Conservation (phyloP, 2,329 filamentous ascomycete genomes). For the Fusarium heterosporum region DNA sequence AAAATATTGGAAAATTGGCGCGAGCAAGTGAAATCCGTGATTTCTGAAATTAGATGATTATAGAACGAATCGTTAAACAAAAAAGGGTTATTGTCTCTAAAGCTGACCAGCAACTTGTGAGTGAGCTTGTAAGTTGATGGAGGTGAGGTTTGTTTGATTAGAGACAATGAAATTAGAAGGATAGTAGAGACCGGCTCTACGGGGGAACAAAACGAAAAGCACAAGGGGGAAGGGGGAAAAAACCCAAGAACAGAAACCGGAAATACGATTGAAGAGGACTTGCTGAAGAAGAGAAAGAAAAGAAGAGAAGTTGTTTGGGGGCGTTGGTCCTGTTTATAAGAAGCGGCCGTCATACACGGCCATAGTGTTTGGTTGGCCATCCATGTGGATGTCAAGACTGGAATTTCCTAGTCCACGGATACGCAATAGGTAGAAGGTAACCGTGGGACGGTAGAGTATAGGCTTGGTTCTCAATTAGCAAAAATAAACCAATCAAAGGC, state of each 20-base stretch:
- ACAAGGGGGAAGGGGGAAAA: slow-evolving; percentile 55
- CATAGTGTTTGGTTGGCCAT: slow-evolving; percentile 7
- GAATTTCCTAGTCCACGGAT: slow-evolving; percentile 20
- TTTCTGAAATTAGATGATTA: slow-evolving; percentile 61
- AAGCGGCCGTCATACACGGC: slow-evolving; percentile 37
- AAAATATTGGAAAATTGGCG: slow-evolving; percentile 49
- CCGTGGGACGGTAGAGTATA: neutral
- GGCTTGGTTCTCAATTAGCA: neutral
- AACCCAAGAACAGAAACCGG: slow-evolving; percentile 60
- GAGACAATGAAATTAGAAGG: slow-evolving; percentile 53
- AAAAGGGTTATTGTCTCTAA: slow-evolving; percentile 46
- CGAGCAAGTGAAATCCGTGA: slow-evolving; percentile 68
- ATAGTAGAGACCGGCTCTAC: slow-evolving; percentile 68
- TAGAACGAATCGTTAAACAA: slow-evolving; percentile 41
- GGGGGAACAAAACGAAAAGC: slow-evolving; percentile 53
- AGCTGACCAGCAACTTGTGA: slow-evolving; percentile 58
- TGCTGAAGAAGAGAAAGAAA: slow-evolving; percentile 70
- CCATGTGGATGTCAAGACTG: slow-evolving; percentile 6
- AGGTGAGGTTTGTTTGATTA: slow-evolving; percentile 36
- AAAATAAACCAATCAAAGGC: slow-evolving; percentile 33
- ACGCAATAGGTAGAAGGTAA: slow-evolving; percentile 9
- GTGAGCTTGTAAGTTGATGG: slow-evolving; percentile 31
- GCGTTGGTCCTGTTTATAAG: slow-evolving; percentile 52
- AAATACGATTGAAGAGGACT: slow-evolving; percentile 68
- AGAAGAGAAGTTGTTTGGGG: slow-evolving; percentile 48